Conservation (phyloP, 495 filamentous ascomycete genomes). For the Penicillium cataractarum region DNA sequence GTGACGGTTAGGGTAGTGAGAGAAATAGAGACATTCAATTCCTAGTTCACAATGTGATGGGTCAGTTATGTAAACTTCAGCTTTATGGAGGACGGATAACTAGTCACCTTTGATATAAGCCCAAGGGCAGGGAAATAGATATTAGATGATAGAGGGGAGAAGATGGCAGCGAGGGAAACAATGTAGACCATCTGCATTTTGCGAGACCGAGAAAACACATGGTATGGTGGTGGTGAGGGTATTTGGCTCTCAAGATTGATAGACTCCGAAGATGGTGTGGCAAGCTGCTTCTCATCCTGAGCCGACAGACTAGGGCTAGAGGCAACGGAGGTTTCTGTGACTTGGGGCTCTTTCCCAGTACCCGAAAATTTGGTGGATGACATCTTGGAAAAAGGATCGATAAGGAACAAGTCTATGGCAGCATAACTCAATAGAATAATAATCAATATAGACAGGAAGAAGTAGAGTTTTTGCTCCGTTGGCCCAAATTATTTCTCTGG, state of each 20-base stretch:
- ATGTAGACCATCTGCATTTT: slow-evolving; percentile 68
- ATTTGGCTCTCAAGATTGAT: slow-evolving; percentile 30
- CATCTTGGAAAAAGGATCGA: slow-evolving; percentile 14
- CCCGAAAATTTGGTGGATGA: slow-evolving; percentile 18
- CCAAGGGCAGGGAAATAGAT: slow-evolving; percentile 78
- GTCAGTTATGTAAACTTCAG: no score
- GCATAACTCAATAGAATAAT: slow-evolving; percentile 6
- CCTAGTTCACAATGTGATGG: no score
- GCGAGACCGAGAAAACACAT: slow-evolving; percentile 58
- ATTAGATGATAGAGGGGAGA: slow-evolving; percentile 73
- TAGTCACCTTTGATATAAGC: slow-evolving; percentile 35
- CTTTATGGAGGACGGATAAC: background rate
- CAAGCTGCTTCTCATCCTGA: slow-evolving; percentile 23
- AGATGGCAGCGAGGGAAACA: slow-evolving; percentile 51
- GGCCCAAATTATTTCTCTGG: background rate
- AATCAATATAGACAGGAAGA: slow-evolving; percentile 15
- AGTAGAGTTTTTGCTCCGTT: background rate
- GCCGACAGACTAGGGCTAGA: slow-evolving; percentile 25
- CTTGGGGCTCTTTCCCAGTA: slow-evolving; percentile 17
- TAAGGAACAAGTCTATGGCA: slow-evolving; percentile 3
- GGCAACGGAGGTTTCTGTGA: slow-evolving; percentile 21
- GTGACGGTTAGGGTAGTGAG: slow-evolving; percentile 44
- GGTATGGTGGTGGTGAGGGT: slow-evolving; percentile 39
- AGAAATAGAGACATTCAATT: slow-evolving; percentile 36
- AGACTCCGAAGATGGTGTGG: slow-evolving; percentile 25